Evolutionary conservation across 1,284 basidiomycete species (phyloP).

Genomic region (Ceratobasidium sp.): DNA sequence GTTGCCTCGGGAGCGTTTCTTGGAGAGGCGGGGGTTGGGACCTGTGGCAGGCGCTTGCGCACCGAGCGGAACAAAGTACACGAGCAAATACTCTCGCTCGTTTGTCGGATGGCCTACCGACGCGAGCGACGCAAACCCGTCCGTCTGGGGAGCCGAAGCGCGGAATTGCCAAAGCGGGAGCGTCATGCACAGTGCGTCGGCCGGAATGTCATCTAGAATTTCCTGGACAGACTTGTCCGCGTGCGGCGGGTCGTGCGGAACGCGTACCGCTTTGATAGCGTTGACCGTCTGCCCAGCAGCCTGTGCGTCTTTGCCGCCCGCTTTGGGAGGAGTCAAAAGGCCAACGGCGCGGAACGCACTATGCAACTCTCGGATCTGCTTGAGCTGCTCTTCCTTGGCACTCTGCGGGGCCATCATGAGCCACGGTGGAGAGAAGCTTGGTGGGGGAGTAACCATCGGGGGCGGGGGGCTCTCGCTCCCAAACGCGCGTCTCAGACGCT

Average conservation of each 20-base stretch:
- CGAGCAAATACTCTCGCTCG: constrained; percentile 75
- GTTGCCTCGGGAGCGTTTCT: constrained; percentile 49
- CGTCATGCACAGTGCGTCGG: constrained; percentile 49
- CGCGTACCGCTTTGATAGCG: constrained; percentile 40
- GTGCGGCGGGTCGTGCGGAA: constrained; percentile 9
- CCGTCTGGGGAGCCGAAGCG: constrained; percentile 31
- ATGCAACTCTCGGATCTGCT: constrained; percentile 42
- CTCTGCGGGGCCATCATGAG: constrained; percentile 48
- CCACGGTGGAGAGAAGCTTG: constrained; percentile 48
- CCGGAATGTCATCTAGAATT: constrained; percentile 47
- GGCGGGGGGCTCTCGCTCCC: constrained; percentile 42
- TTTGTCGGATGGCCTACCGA: constrained; percentile 57
- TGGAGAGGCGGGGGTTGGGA: constrained; percentile 58
- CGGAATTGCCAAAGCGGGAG: constrained; percentile 49
- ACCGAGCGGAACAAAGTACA: constrained; percentile 73
- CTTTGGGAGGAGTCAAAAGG: constrained; percentile 41
- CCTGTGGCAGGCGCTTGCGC: constrained; percentile 55
- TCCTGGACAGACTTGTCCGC: constrained; percentile 15
- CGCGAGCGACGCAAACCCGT: constrained; percentile 33
- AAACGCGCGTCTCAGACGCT: constrained; percentile 48
- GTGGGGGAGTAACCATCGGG: constrained; percentile 30
- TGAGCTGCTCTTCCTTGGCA: constrained; percentile 47
- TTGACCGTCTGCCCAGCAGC: constrained; percentile 8
- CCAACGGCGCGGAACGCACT: constrained; percentile 42
- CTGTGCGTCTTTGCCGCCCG: constrained; percentile 13